Evolutionary conservation across 306 rosid species (phyloP).

Genomic region (Astragalus glycyphyllos): DNA sequence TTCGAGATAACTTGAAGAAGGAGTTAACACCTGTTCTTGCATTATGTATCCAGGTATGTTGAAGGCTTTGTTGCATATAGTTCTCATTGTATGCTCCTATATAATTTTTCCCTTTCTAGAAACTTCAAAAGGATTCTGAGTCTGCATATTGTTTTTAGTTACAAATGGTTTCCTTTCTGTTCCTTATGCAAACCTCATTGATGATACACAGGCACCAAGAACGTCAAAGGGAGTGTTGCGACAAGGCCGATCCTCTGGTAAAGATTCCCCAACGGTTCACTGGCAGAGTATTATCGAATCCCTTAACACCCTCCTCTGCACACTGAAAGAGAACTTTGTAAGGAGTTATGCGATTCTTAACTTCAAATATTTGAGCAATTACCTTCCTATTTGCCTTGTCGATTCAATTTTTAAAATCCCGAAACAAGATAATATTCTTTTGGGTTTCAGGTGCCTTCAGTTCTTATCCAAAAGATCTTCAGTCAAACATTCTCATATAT

Average conservation of each 20-base stretch:
- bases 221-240: slow-evolving; percentile 82
- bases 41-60: slow-evolving; percentile 84
- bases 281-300: slow-evolving; percentile 96
- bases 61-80: slow-evolving; percentile 34
- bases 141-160: slow-evolving; percentile 9
- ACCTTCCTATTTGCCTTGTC: slow-evolving; percentile 25
- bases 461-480: slow-evolving; percentile 85
- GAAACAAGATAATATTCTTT: slow-evolving; percentile 31
- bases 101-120: slow-evolving; percentile 17
- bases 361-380: slow-evolving; percentile 25
- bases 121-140: slow-evolving; percentile 34
- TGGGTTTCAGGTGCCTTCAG: slow-evolving; percentile 80
- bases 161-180: slow-evolving; percentile 6
- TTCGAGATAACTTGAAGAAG: slow-evolving; percentile 95
- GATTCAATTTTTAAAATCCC: slow-evolving; percentile 9
- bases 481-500: slow-evolving; percentile 85
- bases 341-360: slow-evolving; percentile 43
- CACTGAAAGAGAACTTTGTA: slow-evolving; percentile 94
- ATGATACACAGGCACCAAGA: slow-evolving; percentile 82
- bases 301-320: slow-evolving; percentile 84
- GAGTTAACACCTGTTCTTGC: slow-evolving; percentile 79
- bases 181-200: slow-evolving; percentile 39
- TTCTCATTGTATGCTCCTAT: slow-evolving; percentile 13
- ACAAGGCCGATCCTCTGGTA: slow-evolving; percentile 88
- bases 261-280: slow-evolving; percentile 86